phyloP scores from a whole-genome alignment of 768 basidiomycete species.

The Suillus hirtellus region DNA sequence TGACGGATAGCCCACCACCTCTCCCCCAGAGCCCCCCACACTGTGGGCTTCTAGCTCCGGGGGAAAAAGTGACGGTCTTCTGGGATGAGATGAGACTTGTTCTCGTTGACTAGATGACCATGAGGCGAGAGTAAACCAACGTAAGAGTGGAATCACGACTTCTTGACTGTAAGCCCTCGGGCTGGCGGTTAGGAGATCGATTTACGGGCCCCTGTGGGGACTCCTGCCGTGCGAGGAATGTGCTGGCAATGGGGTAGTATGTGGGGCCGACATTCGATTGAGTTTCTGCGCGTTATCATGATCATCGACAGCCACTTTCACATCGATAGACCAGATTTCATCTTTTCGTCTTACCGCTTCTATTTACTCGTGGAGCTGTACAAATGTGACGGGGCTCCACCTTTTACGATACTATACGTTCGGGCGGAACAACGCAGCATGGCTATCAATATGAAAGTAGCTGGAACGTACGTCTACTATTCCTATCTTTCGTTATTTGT shows the following conservation, averaged over 20 bases:
- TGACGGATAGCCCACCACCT: not conserved
- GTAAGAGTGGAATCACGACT: constrained; percentile 47
- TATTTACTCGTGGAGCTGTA: too few relatives aligned
- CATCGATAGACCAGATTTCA: too few relatives aligned
- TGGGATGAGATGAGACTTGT: constrained; percentile 20
- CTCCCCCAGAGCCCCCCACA: not conserved
- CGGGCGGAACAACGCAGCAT: too few relatives aligned
- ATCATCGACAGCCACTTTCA: too few relatives aligned
- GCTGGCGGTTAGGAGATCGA: constrained; percentile 15
- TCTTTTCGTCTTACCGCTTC: too few relatives aligned
- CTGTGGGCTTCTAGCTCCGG: constrained; percentile 4
- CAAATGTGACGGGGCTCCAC: too few relatives aligned
- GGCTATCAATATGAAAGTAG: too few relatives aligned
- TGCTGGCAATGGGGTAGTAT: constrained; percentile 84
- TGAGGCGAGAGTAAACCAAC: constrained; percentile 31
- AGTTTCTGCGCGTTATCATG: not conserved
- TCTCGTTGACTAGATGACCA: constrained; percentile 14
- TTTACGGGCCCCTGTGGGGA: constrained; percentile 71
- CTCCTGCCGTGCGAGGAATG: constrained; percentile 76
- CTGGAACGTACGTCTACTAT: not conserved
- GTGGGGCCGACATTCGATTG: constrained; percentile 62
- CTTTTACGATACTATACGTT: too few relatives aligned
- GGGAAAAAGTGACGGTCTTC: constrained; percentile 11
- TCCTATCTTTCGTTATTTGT: not conserved
- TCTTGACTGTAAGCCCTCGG: constrained; percentile 9